Evolutionary conservation across 441 rosid genomes (phyloP), one percentile per base, ranked within the genome.

Genomic region (Eutrema salsugineum): DNA sequence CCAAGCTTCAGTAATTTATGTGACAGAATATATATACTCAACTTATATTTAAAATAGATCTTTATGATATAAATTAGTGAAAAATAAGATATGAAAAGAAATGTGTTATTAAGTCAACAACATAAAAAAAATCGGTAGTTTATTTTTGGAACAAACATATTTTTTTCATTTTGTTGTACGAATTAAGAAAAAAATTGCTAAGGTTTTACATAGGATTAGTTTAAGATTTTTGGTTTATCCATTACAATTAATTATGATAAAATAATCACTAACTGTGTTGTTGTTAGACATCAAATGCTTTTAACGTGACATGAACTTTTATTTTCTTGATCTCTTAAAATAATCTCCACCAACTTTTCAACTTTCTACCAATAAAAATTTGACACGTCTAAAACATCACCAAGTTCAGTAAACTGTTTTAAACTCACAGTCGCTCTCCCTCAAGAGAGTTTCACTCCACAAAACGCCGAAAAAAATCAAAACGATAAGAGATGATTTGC

Each of bases 401-500:
- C 12, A 8, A 35, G 2, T 11, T 35, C 11, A 11, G 9, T 11
- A 11, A 38, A 36, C 42, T 38, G 40, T 36, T 42, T 42, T 58
- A 0, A 57, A 20, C 46, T 17, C 49, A 39, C 14, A 59, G 35
- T n/a, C 64, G 49, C 36, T n/a, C n/a, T n/a, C n/a, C n/a, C n/a
- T n/a, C n/a, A n/a, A 24, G 4, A 6, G 16, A 12, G 5, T 16
- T 16, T 63, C 67, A 63, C 39, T 43, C 36, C 58, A 51, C 61
- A 51, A 66, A 5, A 51, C 71, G 61, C 60, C 61, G 30, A 66
- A 51, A 62, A 12, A 39, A 51, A 62, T 17, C 10, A 11, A 53
- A 20, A 48, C 48, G 67, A 62, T 62, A 62, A 51, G 61, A 33
- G 22, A 22, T 68, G 78, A 63, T 70, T 5, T 39, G 71, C 66